Conservation (phyloP, 2,329 filamentous ascomycete species). For the Amesomyces nigricolor region DNA sequence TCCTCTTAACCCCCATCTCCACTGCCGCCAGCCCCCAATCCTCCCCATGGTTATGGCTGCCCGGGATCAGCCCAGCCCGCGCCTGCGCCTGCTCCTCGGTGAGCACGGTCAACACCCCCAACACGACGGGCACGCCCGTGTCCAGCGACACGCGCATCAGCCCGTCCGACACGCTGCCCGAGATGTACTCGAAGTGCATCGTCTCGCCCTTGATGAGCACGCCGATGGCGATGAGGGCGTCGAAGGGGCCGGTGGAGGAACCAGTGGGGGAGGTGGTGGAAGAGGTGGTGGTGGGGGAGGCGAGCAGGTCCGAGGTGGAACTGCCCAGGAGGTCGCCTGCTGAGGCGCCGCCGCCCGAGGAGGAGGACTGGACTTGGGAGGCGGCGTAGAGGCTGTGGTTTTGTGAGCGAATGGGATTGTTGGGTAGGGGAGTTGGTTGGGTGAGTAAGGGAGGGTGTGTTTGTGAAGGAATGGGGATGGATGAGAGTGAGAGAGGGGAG, state of each 20-base stretch:
- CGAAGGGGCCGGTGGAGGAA: slow-evolving; percentile 64
- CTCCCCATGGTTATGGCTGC: slow-evolving; percentile 86
- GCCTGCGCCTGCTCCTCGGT: slow-evolving; percentile 81
- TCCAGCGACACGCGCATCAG: slow-evolving; percentile 94
- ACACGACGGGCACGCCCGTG: slow-evolving; percentile 80
- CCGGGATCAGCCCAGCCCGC: slow-evolving; percentile 66
- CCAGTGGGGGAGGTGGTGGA: slow-evolving; percentile 36
- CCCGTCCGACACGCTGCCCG: slow-evolving; percentile 82
- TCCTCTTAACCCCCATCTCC: slow-evolving; percentile 85
- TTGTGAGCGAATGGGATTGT: not conserved
- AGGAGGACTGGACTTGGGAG: slow-evolving; percentile 75
- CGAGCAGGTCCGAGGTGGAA: slow-evolving; percentile 61
- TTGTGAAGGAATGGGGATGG: not conserved
- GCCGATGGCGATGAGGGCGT: slow-evolving; percentile 91
- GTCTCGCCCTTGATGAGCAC: slow-evolving; percentile 98
- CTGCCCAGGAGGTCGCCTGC: slow-evolving; percentile 72
- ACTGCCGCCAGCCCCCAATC: slow-evolving; percentile 95
- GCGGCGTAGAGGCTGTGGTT: slow-evolving; percentile 67
- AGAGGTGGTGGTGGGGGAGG: slow-evolving; percentile 36
- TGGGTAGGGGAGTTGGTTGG: slow-evolving; percentile 14
- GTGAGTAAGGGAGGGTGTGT: slow-evolving; percentile 1
- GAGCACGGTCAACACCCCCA: slow-evolving; percentile 85
- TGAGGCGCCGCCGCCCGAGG: slow-evolving; percentile 54
- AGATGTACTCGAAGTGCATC: slow-evolving; percentile 99
- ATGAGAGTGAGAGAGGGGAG: not conserved